A percentile compares a stretch with the other conserved stretches of the same genome.
Conservation (phyloP, 139 green algal species). For the Zygnema circumcarinatum region DNA sequence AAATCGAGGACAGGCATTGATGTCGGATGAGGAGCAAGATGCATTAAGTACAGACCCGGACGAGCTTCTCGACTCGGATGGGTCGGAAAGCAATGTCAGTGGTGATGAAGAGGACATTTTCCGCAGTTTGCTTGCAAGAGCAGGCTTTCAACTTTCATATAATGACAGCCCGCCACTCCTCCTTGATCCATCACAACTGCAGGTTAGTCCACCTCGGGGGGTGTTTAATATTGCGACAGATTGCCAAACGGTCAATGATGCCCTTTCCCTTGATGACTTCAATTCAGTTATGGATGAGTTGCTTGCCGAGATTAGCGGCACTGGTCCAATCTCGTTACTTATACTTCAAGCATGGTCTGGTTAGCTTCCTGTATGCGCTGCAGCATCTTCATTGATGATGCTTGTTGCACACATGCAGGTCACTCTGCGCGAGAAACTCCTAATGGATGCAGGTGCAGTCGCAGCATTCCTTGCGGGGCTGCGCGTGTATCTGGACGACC, state of each 20-base stretch:
- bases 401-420: conserved; percentile 18
- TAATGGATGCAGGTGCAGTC: conserved; percentile 62
- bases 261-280: conserved; percentile 3
- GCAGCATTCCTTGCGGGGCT: conserved; percentile 67
- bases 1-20: conserved; percentile 12
- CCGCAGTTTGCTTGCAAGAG: conserved; percentile 40
- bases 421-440: conserved; percentile 61
- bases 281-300: too few relatives aligned
- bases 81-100: neutral
- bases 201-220: conserved; percentile 21
- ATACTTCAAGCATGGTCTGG: too few relatives aligned
- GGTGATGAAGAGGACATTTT: conserved; percentile 65
- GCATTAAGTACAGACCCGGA: conserved; percentile 62
- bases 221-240: neutral
- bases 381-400: too few relatives aligned
- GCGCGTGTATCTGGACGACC: conserved; percentile 67
- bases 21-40: conserved; percentile 59
- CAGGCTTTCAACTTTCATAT: conserved; percentile 65
- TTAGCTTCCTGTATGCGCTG: too few relatives aligned
- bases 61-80: conserved; percentile 62
- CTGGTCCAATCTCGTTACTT: too few relatives aligned
- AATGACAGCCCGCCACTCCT: conserved; percentile 48
- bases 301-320: too few relatives aligned
- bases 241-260: neutral
- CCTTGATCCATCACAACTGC: conserved; percentile 55